phyloP scores from a whole-genome alignment of 176 grass and related monocot genomes.

The Triticum urartu region DNA sequence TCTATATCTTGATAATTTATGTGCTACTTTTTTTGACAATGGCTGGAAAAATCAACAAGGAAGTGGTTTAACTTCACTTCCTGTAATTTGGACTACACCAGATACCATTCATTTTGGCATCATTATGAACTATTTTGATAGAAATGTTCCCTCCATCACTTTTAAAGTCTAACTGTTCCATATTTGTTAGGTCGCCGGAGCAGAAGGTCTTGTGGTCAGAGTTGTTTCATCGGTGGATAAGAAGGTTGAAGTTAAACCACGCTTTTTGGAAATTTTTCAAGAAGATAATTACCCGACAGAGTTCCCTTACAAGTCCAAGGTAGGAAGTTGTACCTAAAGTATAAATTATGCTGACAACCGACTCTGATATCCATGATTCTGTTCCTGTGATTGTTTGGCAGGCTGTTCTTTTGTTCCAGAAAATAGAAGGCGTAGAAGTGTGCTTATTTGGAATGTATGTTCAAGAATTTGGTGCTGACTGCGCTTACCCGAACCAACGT shows the following conservation, averaged over 20 bases:
- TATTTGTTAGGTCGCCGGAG: slow-evolving; percentile 77
- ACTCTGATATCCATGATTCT: slow-evolving; percentile 15
- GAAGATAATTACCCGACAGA: slow-evolving; percentile 97
- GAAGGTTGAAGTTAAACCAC: slow-evolving; percentile 97
- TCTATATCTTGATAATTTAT: background rate
- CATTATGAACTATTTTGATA: slow-evolving; percentile 7
- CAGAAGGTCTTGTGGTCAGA: slow-evolving; percentile 95
- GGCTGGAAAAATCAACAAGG: background rate
- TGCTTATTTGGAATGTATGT: slow-evolving; percentile 99
- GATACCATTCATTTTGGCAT: background rate
- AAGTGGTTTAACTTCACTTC: background rate
- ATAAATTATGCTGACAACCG: slow-evolving; percentile 12
- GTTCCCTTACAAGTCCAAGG: slow-evolving; percentile 98
- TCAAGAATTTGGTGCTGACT: slow-evolving; percentile 98
- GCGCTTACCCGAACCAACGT: slow-evolving; percentile 74
- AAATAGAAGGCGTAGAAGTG: slow-evolving; percentile 99
- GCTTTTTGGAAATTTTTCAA: slow-evolving; percentile 98
- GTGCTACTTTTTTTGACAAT: background rate
- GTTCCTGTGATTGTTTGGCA: slow-evolving; percentile 46
- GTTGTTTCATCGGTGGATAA: slow-evolving; percentile 99
- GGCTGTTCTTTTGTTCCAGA: slow-evolving; percentile 98
- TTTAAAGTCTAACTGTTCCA: slow-evolving; percentile 10
- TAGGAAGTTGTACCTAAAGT: slow-evolving; percentile 36
- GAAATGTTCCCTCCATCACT: background rate
- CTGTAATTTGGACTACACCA: slow-evolving; percentile 1